Base-by-base conservation (phyloP, 495 filamentous ascomycete genomes). In the Halenospora varia region DNA sequence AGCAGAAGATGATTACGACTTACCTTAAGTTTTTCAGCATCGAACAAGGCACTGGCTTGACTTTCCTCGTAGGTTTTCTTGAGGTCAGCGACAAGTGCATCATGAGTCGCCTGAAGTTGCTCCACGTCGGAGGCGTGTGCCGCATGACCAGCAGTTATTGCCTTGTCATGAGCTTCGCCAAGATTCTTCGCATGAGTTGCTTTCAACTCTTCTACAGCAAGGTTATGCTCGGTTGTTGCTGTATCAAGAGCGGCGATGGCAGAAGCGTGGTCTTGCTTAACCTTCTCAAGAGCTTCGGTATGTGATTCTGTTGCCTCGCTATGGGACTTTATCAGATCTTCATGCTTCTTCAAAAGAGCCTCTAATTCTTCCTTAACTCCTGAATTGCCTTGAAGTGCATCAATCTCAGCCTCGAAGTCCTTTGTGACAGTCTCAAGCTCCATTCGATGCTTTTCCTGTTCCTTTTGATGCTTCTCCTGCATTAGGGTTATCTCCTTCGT, bases 391-490 rank as follows among this genome's bases (percentile, higher is more conserved):
- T 73, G 71, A n/a, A 81, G 74, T 44, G 76, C 75, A 59, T 82
- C 80, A 40, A 83, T 81, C 59, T 83, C 80, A 20, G 73, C 68
- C 52, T 80, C 73, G 61, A 81, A 80, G 40, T 83, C 80, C 51
- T 78, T 68, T 24, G 77, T 77, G 57, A 83, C 56, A 45, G 73
- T 72, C 61, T 75, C 63, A 18, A 83, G 69, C 10, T 17, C 50
- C 10, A 42, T 10, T 25, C 25, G 47, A n/a, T 49, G 47, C 25
- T 49, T 49, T 25, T 49, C 47, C 19, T 49, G 47, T 53, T 80
- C 74, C 56, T 75, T 68, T 48, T 73, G 66, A 60, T 82, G 79
- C 53, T 75, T 78, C 15, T 75, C 72, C 26, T 67, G 44, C 35
- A 68, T 18, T 9, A 40, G 11, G 1, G 22, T 53, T 0, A 74